Percentiles rank a stretch among this genome's conserved stretches.
phyloP scores from a whole-genome alignment of 1,284 basidiomycete species.

The Hemileccinum hortonii region DNA sequence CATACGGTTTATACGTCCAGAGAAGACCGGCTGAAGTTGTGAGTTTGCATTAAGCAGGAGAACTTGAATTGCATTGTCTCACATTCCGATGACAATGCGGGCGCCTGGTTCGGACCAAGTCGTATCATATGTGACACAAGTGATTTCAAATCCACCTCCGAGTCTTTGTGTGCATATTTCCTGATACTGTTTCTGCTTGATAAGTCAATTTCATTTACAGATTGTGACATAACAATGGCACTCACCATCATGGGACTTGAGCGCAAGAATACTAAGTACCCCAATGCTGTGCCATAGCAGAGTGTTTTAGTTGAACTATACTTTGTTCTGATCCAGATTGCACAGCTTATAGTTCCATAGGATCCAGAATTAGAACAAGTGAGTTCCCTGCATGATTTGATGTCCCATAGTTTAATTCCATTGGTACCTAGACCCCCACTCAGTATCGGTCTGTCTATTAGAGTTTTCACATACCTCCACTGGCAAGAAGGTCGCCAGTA shows the following conservation, averaged over 20 bases:
- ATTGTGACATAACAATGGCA: not conserved
- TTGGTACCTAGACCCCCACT: not conserved
- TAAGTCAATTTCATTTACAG: too few species aligned
- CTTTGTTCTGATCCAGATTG: not conserved
- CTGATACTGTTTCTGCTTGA: slow-evolving; percentile 5
- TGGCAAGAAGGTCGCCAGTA: not conserved
- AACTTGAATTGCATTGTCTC: slow-evolving; percentile 7
- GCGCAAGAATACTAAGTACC: not conserved
- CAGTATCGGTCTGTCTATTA: too few species aligned
- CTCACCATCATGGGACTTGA: not conserved
- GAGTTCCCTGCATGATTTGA: not conserved
- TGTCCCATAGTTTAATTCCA: not conserved
- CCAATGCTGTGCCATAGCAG: not conserved
- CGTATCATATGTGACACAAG: not conserved
- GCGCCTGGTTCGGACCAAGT: not conserved
- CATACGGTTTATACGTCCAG: not conserved
- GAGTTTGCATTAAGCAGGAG: slow-evolving; percentile 9
- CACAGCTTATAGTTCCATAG: not conserved
- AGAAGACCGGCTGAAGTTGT: slow-evolving; percentile 11
- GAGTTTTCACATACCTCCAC: not conserved
- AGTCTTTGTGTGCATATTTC: slow-evolving; percentile 10
- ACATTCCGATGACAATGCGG: slow-evolving; percentile 3
- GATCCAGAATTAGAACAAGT: not conserved
- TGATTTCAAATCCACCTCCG: slow-evolving; percentile 14
- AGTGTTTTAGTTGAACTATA: not conserved